Base-by-base conservation (phyloP, 768 basidiomycete genomes). In the Rhodotorula taiwanensis region DNA sequence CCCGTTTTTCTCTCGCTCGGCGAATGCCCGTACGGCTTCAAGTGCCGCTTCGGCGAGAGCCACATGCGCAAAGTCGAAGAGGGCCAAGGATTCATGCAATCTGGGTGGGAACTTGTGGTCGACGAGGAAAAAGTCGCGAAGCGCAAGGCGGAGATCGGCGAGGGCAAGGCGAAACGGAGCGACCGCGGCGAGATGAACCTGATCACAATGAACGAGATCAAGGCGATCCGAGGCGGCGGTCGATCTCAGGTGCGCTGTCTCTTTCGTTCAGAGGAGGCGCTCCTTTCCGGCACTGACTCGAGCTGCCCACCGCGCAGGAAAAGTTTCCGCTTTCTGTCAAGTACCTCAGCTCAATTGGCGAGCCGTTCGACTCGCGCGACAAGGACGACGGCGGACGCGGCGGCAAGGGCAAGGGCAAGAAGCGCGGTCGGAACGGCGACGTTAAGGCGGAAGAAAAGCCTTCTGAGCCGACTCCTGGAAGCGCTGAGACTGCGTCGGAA, bases 21-120 rank as follows among this genome's bases (percentile, higher is more conserved):
- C 3, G 82, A 84, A 67, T 95, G 91, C 77, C 82, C 83, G 55
- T 83, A 82, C 70, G 95, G 92, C 16, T 85, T 88, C 75, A 89
- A 91, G 75, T 99, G 95, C 74, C 84, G 95, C 4, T 95, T 87
- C 76, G 81, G 95, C 9, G 86, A 86, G 18, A 85, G 82, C 5
- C 94, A 99, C 75, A 77, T 86, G 16, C 76, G 73, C 23, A 76
- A 77, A 41, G 78, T 80, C 36, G 79, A 79, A 21, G 76, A 78
- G 20, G 83, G 82, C 3, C 66, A 63, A 28, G 72, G 72, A 21
- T 62, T 63, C 45, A 36, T 56, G 44, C 57, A 50, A 2, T 52
- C 49, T n/a, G 69, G 75, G 4, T 69, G 82, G 21, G 74, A 75
- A 30, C 72, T 86, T 1, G 63, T 80, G 0, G 76, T 77, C 10